phyloP scores from a whole-genome alignment of 768 basidiomycete genomes.

The Hygrocybe coccinea region DNA sequence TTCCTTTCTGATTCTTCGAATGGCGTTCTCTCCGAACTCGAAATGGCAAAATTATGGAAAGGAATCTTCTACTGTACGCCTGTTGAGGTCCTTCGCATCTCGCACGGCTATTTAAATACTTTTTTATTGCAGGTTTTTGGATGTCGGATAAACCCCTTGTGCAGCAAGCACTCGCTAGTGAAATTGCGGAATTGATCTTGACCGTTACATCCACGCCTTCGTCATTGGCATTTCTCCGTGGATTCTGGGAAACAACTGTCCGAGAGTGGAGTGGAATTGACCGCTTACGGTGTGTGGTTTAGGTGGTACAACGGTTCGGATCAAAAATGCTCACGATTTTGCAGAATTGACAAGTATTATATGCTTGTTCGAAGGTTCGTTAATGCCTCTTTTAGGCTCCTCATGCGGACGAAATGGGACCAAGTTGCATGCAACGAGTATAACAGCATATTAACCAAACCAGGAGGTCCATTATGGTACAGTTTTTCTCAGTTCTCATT shows the following conservation, averaged over 20 bases:
- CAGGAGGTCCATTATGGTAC: conserved; percentile 85
- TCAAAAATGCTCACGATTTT: background rate
- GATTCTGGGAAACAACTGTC: conserved; percentile 88
- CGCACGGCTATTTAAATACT: background rate
- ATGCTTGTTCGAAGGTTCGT: conserved; percentile 88
- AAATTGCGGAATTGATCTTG: conserved; percentile 78
- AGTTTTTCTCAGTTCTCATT: conserved; percentile 15
- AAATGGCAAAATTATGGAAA: conserved; percentile 95
- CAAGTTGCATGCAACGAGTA: conserved; percentile 49
- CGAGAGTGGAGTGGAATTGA: conserved; percentile 95
- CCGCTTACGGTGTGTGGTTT: conserved; percentile 62
- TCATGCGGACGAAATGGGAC: conserved; percentile 71
- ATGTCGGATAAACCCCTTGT: conserved; percentile 99
- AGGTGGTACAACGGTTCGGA: background rate
- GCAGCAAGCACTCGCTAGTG: conserved; percentile 84
- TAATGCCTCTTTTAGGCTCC: conserved; percentile 78
- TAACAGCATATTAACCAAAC: conserved; percentile 56
- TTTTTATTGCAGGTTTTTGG: conserved; percentile 77
- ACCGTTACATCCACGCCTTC: conserved; percentile 52
- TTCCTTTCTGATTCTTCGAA: conserved; percentile 72
- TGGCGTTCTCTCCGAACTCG: conserved; percentile 58
- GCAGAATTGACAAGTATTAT: conserved; percentile 95
- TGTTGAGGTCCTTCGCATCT: background rate
- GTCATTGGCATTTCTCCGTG: conserved; percentile 72
- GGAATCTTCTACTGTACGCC: conserved; percentile 90